A percentile compares a stretch with the other conserved stretches of the same genome.
Conservation (phyloP, 2,329 filamentous ascomycete species). For the Arachnopeziza araneosa region DNA sequence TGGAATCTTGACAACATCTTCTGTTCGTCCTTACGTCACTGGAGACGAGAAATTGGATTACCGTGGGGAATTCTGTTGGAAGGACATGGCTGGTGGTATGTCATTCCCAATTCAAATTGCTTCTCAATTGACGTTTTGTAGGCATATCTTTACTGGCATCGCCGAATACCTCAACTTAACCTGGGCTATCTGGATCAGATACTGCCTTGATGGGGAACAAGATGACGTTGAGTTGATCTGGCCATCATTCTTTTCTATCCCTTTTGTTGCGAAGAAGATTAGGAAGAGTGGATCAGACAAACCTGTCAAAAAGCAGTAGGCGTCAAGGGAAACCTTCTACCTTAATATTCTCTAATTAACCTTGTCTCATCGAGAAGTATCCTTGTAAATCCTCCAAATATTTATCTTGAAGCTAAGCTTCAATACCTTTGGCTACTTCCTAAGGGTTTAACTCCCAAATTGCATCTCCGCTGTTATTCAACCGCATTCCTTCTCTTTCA, state of each 20-base stretch:
- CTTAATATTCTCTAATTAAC: too few species aligned
- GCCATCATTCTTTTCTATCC: slow-evolving; percentile 35
- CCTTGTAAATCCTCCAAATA: too few species aligned
- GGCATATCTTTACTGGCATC: slow-evolving; percentile 62
- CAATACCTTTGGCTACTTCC: too few species aligned
- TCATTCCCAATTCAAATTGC: slow-evolving; percentile 42
- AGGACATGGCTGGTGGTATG: slow-evolving; percentile 67
- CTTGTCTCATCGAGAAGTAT: too few species aligned
- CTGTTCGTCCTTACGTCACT: slow-evolving; percentile 40
- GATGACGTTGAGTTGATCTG: slow-evolving; percentile 58
- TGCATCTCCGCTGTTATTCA: too few species aligned
- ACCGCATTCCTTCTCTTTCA: too few species aligned
- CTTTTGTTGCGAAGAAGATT: background rate
- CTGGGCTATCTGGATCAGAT: slow-evolving; percentile 66
- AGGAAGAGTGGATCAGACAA: background rate
- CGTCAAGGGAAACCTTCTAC: background rate
- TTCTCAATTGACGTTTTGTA: background rate
- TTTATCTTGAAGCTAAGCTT: too few species aligned
- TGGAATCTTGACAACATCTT: slow-evolving; percentile 63
- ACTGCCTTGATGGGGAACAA: slow-evolving; percentile 58
- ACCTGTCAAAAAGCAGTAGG: background rate
- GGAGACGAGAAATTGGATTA: slow-evolving; percentile 58
- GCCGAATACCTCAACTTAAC: slow-evolving; percentile 65
- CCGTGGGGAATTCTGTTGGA: slow-evolving; percentile 69
- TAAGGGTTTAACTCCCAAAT: too few species aligned